Evolutionary conservation across 2,329 filamentous ascomycete genomes (phyloP), one percentile per base, ranked within the genome.

Genomic region (Ceratocystis alfenasii): DNA sequence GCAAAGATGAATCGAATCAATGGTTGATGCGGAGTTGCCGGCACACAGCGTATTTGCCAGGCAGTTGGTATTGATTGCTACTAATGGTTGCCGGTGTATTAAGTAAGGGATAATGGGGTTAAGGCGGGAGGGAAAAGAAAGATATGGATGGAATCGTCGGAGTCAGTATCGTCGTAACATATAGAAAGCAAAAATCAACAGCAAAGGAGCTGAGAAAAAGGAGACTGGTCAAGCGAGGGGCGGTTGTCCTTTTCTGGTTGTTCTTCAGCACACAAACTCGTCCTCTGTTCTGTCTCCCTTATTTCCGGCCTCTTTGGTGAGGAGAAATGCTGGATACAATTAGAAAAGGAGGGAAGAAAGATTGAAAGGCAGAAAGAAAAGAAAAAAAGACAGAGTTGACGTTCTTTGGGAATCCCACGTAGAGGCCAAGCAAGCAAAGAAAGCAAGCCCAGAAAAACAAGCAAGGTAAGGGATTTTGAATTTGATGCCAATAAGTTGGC

Each of bases 111-210:
- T 57, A 30, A 20, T 6, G 53, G 20, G 53, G 17, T n/a, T 30
- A 44, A 63, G n/a, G 30, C 22, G 55, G 36, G 57, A 67, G 57
- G 28, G 55, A 66, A 64, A 62, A 46, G n/a, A 65, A 64, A 63
- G 53, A 28, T 33, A 57, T 17, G 53, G 30, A 33, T 57, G 25
- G 53, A 57, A 57, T 57, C 53, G 53, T 57, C 25, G 53, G 53
- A 57, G 30, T 57, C 53, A 57, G 53, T 30, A 28, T 57, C 53
- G 53, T 57, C 53, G 53, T 57, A 65, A 68, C 67, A 69, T 57
- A 71, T 63, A 62, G 61, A 59, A 50, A 63, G 60, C 44, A 63
- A 55, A 63, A 62, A 62, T 22, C 5, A 22, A 3, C n/a, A 33
- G 46, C 46, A 50, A 25, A 50, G 46, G 46, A 50, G 46, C 53